Evolutionary conservation across 2,329 filamentous ascomycete species (phyloP).

Genomic region (Knufia fluminis): DNA sequence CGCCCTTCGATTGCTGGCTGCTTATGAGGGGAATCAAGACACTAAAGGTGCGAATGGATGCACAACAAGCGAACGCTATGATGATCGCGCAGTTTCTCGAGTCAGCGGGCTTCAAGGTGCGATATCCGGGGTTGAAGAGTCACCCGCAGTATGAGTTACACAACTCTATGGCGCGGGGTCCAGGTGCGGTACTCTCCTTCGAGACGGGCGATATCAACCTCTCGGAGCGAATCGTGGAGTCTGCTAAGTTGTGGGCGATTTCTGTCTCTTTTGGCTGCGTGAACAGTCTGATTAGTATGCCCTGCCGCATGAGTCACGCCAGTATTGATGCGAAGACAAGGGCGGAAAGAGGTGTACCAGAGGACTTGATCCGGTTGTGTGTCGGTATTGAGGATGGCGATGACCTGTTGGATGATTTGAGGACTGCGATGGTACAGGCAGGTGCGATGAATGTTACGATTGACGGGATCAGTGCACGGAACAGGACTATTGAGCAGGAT

Average conservation of each 20-base stretch:
- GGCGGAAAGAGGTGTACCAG: conserved; percentile 80
- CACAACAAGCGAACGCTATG: conserved; percentile 89
- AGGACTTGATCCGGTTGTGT: conserved; percentile 91
- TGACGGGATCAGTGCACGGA: conserved; percentile 64
- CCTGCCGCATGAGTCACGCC: conserved; percentile 98
- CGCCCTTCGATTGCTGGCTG: conserved; percentile 92
- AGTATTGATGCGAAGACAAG: conserved; percentile 95
- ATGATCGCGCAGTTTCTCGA: conserved; percentile 71
- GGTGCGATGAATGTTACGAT: conserved; percentile 81
- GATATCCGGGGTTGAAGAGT: conserved; percentile 86
- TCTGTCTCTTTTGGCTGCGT: conserved; percentile 97
- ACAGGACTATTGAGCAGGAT: conserved; percentile 14
- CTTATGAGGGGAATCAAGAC: conserved; percentile 95
- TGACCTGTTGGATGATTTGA: conserved; percentile 87
- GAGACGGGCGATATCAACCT: conserved; percentile 80
- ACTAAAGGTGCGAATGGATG: conserved; percentile 94
- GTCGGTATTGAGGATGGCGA: conserved; percentile 91
- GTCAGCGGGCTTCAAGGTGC: conserved; percentile 80
- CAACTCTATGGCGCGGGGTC: conserved; percentile 87
- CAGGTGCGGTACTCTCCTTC: conserved; percentile 89
- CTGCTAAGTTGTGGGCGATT: conserved; percentile 83
- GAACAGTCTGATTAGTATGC: conserved; percentile 98
- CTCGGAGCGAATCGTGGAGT: conserved; percentile 89
- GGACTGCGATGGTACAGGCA: conserved; percentile 83
- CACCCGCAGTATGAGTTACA: conserved; percentile 96